Conservation (phyloP, 2,329 filamentous ascomycete species). For the Chaetomiaceae sp. region DNA sequence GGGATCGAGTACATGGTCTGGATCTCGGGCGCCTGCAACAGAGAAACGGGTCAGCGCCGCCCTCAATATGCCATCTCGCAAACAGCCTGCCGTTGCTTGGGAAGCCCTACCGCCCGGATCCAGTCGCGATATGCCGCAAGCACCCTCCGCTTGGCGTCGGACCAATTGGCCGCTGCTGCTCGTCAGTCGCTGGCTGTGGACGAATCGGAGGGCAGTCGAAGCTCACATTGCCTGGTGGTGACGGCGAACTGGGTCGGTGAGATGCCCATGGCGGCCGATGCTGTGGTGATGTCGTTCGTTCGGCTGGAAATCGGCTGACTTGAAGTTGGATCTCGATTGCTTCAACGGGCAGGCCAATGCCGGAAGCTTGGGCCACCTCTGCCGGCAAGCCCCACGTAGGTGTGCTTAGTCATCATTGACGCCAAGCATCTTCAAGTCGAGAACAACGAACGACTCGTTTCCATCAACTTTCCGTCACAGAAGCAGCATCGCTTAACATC, state of each 20-base stretch:
- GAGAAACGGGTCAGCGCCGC: background rate
- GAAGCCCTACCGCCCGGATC: conserved; percentile 80
- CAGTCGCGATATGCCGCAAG: conserved; percentile 89
- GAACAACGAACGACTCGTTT: too few species aligned
- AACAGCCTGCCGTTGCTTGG: background rate
- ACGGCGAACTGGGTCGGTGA: conserved; percentile 89
- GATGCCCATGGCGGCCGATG: conserved; percentile 67
- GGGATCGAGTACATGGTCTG: conserved; percentile 96
- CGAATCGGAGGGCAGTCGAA: background rate
- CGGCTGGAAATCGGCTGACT: conserved; percentile 6
- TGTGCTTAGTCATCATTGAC: conserved; percentile 1
- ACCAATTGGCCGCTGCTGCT: conserved; percentile 74
- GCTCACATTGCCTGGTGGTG: conserved; percentile 72
- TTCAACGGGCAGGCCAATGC: background rate
- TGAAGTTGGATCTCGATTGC: conserved; percentile 6
- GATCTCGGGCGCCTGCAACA: conserved; percentile 79
- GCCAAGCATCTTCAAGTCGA: background rate
- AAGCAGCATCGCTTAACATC: too few species aligned
- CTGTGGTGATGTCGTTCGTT: conserved; percentile 32
- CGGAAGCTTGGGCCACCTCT: conserved; percentile 18
- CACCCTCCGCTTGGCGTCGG: conserved; percentile 82
- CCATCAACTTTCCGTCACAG: too few species aligned
- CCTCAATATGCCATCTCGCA: background rate
- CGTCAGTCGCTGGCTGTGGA: conserved; percentile 33
- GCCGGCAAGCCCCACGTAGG: background rate